Conservation (phyloP, 2,329 filamentous ascomycete genomes). For the Lithohypha guttulata region DNA sequence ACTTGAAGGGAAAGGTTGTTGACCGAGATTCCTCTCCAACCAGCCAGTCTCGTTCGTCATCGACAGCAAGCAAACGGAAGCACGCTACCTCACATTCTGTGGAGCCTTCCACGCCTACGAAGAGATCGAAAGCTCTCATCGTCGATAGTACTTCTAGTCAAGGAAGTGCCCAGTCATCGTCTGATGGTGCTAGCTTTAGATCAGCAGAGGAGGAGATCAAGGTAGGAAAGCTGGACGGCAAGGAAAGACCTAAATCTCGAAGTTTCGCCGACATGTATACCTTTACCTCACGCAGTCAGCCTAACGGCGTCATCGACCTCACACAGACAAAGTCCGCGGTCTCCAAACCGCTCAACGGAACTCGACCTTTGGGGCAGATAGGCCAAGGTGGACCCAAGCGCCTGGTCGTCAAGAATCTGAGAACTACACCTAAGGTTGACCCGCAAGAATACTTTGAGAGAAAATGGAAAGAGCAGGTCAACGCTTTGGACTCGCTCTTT, state of each 20-base stretch:
- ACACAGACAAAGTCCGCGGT: constrained; percentile 27
- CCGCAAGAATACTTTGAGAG: constrained; percentile 68
- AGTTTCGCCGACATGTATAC: constrained; percentile 37
- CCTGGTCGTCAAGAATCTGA: constrained; percentile 88
- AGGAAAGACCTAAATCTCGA: constrained; percentile 16
- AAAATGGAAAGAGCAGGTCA: constrained; percentile 62
- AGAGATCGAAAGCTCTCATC: constrained; percentile 16
- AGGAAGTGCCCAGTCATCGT: constrained; percentile 12
- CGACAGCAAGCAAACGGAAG: constrained; percentile 4
- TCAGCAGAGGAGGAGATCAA: constrained; percentile 4
- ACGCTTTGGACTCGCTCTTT: constrained; percentile 65
- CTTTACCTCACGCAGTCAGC: constrained; percentile 30
- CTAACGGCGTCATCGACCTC: constrained; percentile 36
- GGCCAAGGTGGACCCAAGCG: constrained; percentile 56
- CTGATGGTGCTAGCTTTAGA: constrained; percentile 7
- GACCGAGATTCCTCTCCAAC: constrained; percentile 11
- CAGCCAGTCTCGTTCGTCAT: constrained; percentile 9
- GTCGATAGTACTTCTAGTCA: constrained; percentile 15
- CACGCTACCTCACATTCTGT: constrained; percentile 7
- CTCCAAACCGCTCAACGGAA: constrained; percentile 18
- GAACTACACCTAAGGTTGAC: constrained; percentile 51
- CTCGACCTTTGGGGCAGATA: constrained; percentile 4
- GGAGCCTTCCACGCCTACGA: constrained; percentile 11
- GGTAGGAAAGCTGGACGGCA: constrained; percentile 12
- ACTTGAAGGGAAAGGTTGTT: constrained; percentile 15